A percentile compares a stretch with the other conserved stretches of the same genome.
These are phyloP conservation scores for Cystobasidium pallidum DNA, from an alignment of 1,284 basidiomycete genomes.

Conservation along the genomic window DNA sequence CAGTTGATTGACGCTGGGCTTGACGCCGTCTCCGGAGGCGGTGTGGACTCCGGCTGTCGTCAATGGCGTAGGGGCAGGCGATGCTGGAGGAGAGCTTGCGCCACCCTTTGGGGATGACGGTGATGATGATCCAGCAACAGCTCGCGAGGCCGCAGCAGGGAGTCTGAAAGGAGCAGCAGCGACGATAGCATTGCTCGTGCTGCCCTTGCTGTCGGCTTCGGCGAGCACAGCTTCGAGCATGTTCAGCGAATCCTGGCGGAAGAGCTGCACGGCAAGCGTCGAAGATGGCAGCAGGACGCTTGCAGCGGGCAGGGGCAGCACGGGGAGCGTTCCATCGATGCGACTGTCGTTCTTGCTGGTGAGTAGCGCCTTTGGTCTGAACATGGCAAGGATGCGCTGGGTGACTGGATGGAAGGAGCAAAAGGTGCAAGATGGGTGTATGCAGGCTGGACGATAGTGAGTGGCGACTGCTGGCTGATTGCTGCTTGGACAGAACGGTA, in stretches of 20 bases:
- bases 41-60: background rate
- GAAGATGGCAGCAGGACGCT: conserved; percentile 47
- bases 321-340: conserved; percentile 28
- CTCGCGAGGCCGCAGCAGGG: background rate
- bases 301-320: conserved; percentile 42
- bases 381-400: background rate
- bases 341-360: background rate
- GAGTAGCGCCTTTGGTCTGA: background rate
- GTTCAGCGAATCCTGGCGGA: conserved; percentile 33
- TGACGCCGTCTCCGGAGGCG: conserved; percentile 13
- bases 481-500: too few relatives aligned
- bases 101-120: background rate
- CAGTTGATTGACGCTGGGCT: conserved; percentile 24
- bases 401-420: background rate
- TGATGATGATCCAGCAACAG: background rate
- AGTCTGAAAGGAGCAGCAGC: background rate
- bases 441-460: background rate
- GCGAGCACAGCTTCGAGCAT: conserved; percentile 45
- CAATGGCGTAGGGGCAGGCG: background rate
- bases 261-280: conserved; percentile 47
- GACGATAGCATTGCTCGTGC: conserved; percentile 25
- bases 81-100: conserved; percentile 14
- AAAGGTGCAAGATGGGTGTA: too few relatives aligned
- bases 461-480: too few relatives aligned
- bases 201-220: conserved; percentile 9